Conservation (phyloP, 495 filamentous ascomycete species). For the Lasiosphaeria ovina region DNA sequence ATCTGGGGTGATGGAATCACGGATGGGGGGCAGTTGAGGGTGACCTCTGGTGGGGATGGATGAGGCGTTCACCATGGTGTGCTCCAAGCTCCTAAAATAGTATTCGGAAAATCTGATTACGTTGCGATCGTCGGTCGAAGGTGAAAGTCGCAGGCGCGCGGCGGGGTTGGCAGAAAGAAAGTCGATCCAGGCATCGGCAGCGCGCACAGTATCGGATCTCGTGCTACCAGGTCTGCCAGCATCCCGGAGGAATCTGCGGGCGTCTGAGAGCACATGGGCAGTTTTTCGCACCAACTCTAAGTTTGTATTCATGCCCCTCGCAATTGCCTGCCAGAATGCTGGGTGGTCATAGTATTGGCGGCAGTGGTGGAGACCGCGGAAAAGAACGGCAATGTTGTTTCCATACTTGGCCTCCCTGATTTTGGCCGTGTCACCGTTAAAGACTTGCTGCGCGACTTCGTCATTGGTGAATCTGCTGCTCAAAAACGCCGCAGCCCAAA, state of each 20-base stretch:
- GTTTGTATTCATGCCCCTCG: not conserved
- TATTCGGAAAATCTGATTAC: constrained; percentile 3
- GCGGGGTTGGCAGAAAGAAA: constrained; percentile 7
- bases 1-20: not conserved
- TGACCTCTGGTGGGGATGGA: not conserved
- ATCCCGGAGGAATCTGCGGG: constrained; percentile 15
- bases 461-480: constrained; percentile 9
- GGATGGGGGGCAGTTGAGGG: not conserved
- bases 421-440: not conserved
- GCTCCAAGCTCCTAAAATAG: not conserved
- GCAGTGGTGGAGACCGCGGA: constrained; percentile 18
- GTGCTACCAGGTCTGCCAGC: not conserved
- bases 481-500: constrained; percentile 10
- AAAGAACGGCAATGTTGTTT: constrained; percentile 30
- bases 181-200: constrained; percentile 27
- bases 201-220: constrained; percentile 18
- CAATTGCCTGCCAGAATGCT: constrained; percentile 21
- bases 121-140: not conserved
- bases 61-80: not conserved
- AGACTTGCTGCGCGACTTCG: not conserved
- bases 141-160: not conserved
- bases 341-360: constrained; percentile 10
- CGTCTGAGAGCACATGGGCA: constrained; percentile 20
- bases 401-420: constrained; percentile 27
- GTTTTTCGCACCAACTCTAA: not conserved